These are phyloP conservation scores for Arthrocladium fulminans DNA, from an alignment of 2,329 filamentous ascomycete genomes.

Conservation along the genomic window DNA sequence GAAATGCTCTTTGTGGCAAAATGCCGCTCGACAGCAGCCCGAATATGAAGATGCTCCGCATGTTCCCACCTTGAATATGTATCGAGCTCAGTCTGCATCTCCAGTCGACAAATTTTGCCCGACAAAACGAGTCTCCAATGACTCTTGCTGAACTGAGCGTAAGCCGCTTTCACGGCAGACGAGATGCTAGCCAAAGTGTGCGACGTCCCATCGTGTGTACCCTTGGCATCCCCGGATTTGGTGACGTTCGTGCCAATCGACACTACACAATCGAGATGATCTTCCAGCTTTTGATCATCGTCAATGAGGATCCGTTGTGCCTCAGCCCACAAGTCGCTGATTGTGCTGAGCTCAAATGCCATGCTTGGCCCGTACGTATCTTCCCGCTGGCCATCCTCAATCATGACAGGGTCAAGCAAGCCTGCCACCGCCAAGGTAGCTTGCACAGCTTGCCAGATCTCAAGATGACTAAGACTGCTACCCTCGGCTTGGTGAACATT, in stretches of 20 bases:
- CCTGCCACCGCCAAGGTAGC: not conserved
- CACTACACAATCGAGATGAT: not conserved
- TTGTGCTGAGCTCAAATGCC: not conserved
- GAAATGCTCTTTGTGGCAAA: too few species aligned
- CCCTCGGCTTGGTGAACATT: not conserved
- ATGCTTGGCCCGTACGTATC: not conserved
- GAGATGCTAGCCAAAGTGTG: too few species aligned
- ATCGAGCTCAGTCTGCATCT: too few species aligned
- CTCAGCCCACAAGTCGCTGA: not conserved
- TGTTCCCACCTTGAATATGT: too few species aligned
- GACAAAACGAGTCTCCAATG: too few species aligned
- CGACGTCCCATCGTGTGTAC: not conserved
- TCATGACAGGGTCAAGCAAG: not conserved
- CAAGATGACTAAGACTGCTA: not conserved
- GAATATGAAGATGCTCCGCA: too few species aligned
- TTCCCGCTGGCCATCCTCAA: not conserved
- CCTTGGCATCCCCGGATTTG: not conserved
- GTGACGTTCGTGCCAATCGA: not conserved
- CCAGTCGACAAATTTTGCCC: too few species aligned
- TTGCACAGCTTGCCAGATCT: constrained; percentile 1
- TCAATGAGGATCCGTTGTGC: not conserved
- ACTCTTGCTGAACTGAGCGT: too few species aligned
- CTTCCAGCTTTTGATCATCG: not conserved
- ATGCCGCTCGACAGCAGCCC: too few species aligned
- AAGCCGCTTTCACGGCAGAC: too few species aligned